Conservation (phyloP, 1,139 yeast species). For the Candida labiduridarum region DNA sequence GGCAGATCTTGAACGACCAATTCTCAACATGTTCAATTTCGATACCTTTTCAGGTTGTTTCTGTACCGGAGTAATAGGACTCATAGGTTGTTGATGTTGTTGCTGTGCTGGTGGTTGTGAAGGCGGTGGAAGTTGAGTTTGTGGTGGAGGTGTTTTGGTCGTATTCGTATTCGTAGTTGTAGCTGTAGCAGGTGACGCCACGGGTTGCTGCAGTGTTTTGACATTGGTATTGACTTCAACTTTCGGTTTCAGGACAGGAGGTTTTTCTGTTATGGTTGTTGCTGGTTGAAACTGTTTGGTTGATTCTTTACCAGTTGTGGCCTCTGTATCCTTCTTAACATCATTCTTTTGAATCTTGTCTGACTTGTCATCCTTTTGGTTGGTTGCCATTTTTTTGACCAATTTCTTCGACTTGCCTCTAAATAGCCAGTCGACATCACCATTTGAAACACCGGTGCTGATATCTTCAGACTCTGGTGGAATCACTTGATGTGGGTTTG, state of each 20-base stretch:
- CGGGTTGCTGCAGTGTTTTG: background rate
- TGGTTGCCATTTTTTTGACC: conserved; percentile 40
- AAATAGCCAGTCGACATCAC: conserved; percentile 78
- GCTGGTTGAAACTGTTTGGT: background rate
- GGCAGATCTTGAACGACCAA: conserved; percentile 35
- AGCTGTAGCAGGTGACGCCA: conserved; percentile 1
- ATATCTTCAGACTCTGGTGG: conserved; percentile 16
- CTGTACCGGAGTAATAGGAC: conserved; percentile 1
- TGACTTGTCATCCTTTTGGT: conserved; percentile 7
- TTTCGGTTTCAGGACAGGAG: background rate
- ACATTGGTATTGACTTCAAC: background rate
- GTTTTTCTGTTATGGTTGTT: background rate
- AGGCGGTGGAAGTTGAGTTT: too few species aligned
- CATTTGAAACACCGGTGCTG: conserved; percentile 62
- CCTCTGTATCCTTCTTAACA: conserved; percentile 13
- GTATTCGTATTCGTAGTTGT: background rate
- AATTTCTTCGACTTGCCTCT: conserved; percentile 64
- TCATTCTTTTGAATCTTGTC: background rate
- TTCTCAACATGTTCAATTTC: conserved; percentile 27
- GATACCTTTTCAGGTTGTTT: conserved; percentile 15
- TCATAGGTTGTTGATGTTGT: conserved; percentile 3
- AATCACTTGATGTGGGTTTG: conserved; percentile 8
- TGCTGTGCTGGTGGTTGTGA: conserved; percentile 4
- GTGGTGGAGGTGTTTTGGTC: background rate
- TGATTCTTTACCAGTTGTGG: background rate